Conservation (phyloP, 441 rosid genomes). For the Syzygium malaccense region DNA sequence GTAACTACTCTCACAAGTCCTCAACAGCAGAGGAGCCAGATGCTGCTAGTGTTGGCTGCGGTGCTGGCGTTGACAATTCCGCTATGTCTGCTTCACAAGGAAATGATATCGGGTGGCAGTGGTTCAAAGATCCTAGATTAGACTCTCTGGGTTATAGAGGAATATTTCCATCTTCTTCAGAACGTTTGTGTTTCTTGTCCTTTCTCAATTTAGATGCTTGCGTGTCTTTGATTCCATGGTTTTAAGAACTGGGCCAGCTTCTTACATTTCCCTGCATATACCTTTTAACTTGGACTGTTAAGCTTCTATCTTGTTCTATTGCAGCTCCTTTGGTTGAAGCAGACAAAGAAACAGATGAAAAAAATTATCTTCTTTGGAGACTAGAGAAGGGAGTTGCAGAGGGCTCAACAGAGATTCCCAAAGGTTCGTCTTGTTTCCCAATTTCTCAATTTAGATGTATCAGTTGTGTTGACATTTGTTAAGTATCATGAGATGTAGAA, state of each 20-base stretch:
- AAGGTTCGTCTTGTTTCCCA: conserved; percentile 33
- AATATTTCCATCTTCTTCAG: conserved; percentile 47
- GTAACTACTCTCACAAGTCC: conserved; percentile 25
- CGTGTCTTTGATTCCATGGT: not conserved
- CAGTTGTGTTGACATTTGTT: not conserved
- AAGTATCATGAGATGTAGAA: not conserved
- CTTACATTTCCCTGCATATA: not conserved
- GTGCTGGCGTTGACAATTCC: conserved; percentile 39
- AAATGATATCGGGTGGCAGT: conserved; percentile 54
- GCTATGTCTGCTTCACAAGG: conserved; percentile 54
- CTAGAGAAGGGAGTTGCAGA: conserved; percentile 81
- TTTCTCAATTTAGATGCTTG: not conserved
- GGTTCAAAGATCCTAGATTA: conserved; percentile 89
- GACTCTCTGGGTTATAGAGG: conserved; percentile 78
- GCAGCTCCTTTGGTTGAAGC: conserved; percentile 82
- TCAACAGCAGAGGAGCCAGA: conserved; percentile 40
- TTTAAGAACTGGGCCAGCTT: not conserved
- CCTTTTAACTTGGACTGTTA: not conserved
- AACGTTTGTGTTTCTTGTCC: conserved; percentile 32
- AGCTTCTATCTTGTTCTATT: not conserved
- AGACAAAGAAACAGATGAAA: conserved; percentile 69
- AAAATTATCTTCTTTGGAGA: conserved; percentile 58
- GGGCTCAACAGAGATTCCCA: conserved; percentile 82
- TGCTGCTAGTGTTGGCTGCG: conserved; percentile 68
- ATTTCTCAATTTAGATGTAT: not conserved